These are phyloP conservation scores for Kwoniella pini DNA, from an alignment of 768 basidiomycete genomes.

Conservation along the genomic window DNA sequence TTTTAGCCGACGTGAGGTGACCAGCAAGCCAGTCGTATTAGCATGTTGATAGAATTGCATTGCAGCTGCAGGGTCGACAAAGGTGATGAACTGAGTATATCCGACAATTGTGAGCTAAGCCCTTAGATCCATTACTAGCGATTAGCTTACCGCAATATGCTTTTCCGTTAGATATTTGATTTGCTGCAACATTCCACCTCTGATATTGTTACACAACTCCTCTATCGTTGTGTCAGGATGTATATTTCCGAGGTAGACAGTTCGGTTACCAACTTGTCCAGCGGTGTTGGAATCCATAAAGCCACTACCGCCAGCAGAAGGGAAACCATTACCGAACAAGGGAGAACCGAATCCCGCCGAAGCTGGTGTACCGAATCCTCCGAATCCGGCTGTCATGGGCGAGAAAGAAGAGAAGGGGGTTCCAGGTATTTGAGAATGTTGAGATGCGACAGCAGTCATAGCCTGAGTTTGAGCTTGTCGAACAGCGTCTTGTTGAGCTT, in stretches of 20 bases:
- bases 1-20: constrained; percentile 92
- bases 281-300: constrained; percentile 46
- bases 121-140: too few species aligned
- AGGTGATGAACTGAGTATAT: constrained; percentile 77
- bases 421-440: constrained; percentile 53
- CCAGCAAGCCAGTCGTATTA: constrained; percentile 79
- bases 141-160: constrained; percentile 83
- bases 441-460: constrained; percentile 46
- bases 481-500: constrained; percentile 77
- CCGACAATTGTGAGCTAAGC: background rate
- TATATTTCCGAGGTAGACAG: constrained; percentile 93
- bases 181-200: constrained; percentile 95
- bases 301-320: constrained; percentile 34
- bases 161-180: constrained; percentile 95
- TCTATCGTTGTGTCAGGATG: constrained; percentile 93
- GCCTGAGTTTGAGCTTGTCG: constrained; percentile 57
- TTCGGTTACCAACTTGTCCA: constrained; percentile 74
- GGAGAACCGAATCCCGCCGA: constrained; percentile 39
- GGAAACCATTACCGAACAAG: constrained; percentile 53
- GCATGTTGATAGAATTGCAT: constrained; percentile 94
- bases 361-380: constrained; percentile 35
- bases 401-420: constrained; percentile 51
- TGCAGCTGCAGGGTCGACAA: constrained; percentile 89
- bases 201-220: constrained; percentile 92
- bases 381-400: constrained; percentile 39